phyloP scores from a whole-genome alignment of 352 stramenopile genomes.

The Phytopythium ostracodes region DNA sequence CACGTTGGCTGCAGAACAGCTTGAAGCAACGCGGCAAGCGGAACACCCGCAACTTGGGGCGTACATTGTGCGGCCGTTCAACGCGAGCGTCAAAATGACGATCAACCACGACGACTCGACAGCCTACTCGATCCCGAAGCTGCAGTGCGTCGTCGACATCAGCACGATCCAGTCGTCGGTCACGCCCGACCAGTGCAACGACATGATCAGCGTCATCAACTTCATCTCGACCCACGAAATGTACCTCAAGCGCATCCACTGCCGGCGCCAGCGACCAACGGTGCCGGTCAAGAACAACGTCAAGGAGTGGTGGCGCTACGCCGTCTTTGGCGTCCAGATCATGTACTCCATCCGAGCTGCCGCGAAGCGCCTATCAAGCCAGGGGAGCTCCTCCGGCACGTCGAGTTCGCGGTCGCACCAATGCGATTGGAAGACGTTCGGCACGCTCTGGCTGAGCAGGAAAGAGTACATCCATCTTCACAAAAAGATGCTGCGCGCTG shows the following conservation, averaged over 20 bases:
- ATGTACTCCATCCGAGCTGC: conserved; percentile 29
- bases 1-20: conserved; percentile 19
- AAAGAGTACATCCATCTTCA: conserved; percentile 77
- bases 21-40: conserved; percentile 18
- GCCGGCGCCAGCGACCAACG: conserved; percentile 52
- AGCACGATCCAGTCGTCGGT: conserved; percentile 61
- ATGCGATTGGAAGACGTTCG: conserved; percentile 66
- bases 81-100: conserved; percentile 69
- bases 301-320: conserved; percentile 76
- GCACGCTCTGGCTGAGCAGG: conserved; percentile 42
- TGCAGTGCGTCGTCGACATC: conserved; percentile 69
- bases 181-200: conserved; percentile 71
- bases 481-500: conserved; percentile 60
- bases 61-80: conserved; percentile 77
- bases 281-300: conserved; percentile 43
- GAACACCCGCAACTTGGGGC: conserved; percentile 15
- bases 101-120: conserved; percentile 75
- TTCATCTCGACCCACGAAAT: conserved; percentile 78
- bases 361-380: conserved; percentile 12
- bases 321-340: conserved; percentile 59
- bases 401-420: background rate
- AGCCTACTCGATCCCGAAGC: conserved; percentile 56
- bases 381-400: background rate
- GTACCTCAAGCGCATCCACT: conserved; percentile 82
- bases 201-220: conserved; percentile 70